A percentile compares a stretch with the other conserved stretches of the same genome.
Conservation (phyloP, 148 eudicot genomes). For the Dianthus caryophyllus region DNA sequence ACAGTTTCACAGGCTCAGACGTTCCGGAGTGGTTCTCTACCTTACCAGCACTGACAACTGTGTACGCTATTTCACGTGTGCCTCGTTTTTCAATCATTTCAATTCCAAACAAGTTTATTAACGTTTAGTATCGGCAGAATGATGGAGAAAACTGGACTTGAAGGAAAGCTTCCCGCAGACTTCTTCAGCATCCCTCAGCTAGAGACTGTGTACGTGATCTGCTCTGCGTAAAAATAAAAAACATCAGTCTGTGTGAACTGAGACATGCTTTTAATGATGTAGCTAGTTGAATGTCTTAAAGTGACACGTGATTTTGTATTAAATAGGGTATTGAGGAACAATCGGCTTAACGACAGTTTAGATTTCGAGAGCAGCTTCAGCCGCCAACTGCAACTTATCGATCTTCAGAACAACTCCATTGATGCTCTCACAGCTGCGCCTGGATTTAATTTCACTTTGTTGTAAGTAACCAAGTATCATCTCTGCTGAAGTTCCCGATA, state of each 20-base stretch:
- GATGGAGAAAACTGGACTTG: slow-evolving; percentile 59
- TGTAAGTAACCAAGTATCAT: slow-evolving; percentile 27
- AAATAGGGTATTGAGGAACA: slow-evolving; percentile 39
- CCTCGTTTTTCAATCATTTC: no score
- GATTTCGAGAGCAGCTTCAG: slow-evolving; percentile 32
- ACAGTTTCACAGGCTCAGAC: slow-evolving; percentile 54
- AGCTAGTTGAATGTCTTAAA: background rate
- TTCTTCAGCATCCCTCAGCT: slow-evolving; percentile 59
- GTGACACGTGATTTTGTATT: background rate
- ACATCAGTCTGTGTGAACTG: background rate
- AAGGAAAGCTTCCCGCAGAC: slow-evolving; percentile 51
- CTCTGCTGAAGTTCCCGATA: no score
- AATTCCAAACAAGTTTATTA: background rate
- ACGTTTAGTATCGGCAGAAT: slow-evolving; percentile 36
- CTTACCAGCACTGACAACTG: slow-evolving; percentile 57
- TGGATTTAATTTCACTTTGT: slow-evolving; percentile 27
- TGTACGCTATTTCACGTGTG: slow-evolving; percentile 41
- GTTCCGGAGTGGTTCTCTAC: slow-evolving; percentile 70
- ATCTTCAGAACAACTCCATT: slow-evolving; percentile 43
- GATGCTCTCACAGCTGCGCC: slow-evolving; percentile 7
- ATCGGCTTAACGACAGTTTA: slow-evolving; percentile 38
- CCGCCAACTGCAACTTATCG: slow-evolving; percentile 37
- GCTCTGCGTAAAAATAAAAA: background rate
- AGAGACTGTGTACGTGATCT: slow-evolving; percentile 57
- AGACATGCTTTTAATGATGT: background rate